Conservation (phyloP, 2,329 filamentous ascomycete species). For the Aspergillus oerlinghausenensis region DNA sequence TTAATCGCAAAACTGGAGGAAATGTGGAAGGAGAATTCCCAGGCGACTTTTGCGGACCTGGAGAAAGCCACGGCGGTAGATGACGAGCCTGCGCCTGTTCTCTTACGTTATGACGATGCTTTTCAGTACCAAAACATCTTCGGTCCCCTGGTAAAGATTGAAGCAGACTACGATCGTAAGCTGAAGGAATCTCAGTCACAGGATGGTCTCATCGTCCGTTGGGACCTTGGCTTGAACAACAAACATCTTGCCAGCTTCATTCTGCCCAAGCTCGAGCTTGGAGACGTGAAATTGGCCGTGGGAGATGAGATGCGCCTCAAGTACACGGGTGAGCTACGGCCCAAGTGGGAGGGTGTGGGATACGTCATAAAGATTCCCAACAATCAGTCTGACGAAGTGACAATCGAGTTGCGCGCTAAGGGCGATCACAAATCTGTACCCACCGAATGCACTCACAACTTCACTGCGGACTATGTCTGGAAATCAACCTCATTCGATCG, state of each 20-base stretch:
- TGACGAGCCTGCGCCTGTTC: slow-evolving; percentile 88
- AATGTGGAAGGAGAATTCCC: slow-evolving; percentile 94
- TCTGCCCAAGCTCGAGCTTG: slow-evolving; percentile 92
- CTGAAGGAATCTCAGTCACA: slow-evolving; percentile 97
- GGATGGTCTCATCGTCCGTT: slow-evolving; percentile 87
- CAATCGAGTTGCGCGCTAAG: slow-evolving; percentile 86
- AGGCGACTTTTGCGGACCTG: slow-evolving; percentile 81
- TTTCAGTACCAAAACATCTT: slow-evolving; percentile 99
- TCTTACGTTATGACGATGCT: slow-evolving; percentile 92
- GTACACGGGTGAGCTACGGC: slow-evolving; percentile 88
- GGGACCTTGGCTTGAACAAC: slow-evolving; percentile 94
- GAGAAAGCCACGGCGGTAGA: slow-evolving; percentile 90
- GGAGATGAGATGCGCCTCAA: slow-evolving; percentile 97
- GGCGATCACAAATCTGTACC: slow-evolving; percentile 95
- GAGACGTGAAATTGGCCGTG: slow-evolving; percentile 95
- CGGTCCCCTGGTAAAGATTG: slow-evolving; percentile 95
- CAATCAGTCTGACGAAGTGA: slow-evolving; percentile 97
- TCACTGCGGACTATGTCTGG: slow-evolving; percentile 98
- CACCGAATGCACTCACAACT: slow-evolving; percentile 94
- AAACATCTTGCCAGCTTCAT: slow-evolving; percentile 96
- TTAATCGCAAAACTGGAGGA: slow-evolving; percentile 96
- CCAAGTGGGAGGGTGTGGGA: slow-evolving; percentile 93
- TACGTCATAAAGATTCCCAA: slow-evolving; percentile 99
- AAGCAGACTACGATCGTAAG: slow-evolving; percentile 98
- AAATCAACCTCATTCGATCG: slow-evolving; percentile 98